Percentiles rank a stretch among this genome's conserved stretches.
Conservation (phyloP, 345 rosid species). For the Citrus unshiu region DNA sequence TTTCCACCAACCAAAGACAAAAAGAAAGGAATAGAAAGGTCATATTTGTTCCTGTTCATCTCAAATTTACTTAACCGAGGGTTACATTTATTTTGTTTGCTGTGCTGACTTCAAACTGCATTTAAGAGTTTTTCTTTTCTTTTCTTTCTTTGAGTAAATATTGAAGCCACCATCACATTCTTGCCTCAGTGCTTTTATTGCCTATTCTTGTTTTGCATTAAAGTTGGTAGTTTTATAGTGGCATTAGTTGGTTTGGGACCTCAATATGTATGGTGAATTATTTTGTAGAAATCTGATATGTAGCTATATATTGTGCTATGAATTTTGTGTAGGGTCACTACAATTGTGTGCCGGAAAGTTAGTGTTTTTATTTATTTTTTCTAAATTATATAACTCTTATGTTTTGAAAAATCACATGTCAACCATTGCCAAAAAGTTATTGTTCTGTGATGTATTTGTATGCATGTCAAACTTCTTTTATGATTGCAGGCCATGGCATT, state of each 20-base stretch:
- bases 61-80: neutral
- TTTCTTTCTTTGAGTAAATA: neutral
- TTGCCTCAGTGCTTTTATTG: neutral
- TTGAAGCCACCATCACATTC: neutral
- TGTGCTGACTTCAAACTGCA: neutral
- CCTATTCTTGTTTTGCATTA: neutral
- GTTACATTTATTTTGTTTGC: neutral
- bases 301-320: neutral
- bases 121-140: neutral
- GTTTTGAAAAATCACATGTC: neutral
- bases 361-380: neutral
- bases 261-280: neutral
- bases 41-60: neutral
- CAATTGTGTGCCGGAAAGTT: neutral
- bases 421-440: neutral
- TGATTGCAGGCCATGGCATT: constrained; percentile 83
- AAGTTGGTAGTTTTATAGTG: neutral
- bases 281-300: neutral
- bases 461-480: constrained; percentile 10
- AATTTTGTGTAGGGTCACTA: neutral
- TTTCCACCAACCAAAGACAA: neutral
- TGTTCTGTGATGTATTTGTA: neutral
- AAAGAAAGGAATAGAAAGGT: neutral
- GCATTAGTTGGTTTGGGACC: neutral
- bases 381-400: neutral